Percentiles rank a stretch among this genome's conserved stretches.
Conservation (phyloP, 768 basidiomycete genomes). For the Pleurotus sapidus region DNA sequence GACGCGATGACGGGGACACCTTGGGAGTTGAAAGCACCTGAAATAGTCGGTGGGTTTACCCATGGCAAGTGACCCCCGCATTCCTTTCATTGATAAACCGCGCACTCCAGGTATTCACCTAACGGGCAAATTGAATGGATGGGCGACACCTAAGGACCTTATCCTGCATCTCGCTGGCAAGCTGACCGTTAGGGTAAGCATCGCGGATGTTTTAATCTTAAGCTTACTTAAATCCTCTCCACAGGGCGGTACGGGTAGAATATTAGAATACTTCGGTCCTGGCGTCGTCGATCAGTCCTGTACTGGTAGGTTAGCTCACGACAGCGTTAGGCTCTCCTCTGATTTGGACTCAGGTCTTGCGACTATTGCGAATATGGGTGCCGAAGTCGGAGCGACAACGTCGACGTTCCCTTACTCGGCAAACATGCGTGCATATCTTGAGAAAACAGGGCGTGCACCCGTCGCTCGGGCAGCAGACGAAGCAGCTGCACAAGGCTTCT, state of each 20-base stretch:
- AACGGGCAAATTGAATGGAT: conserved; percentile 82
- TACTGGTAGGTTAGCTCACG: conserved; percentile 55
- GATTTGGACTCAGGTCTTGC: conserved; percentile 59
- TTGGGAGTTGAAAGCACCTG: conserved; percentile 95
- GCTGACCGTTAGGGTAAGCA: conserved; percentile 83
- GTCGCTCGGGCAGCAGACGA: conserved; percentile 86
- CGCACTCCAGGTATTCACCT: conserved; percentile 75
- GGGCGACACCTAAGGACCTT: conserved; percentile 95
- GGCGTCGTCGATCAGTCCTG: conserved; percentile 89
- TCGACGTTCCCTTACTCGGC: conserved; percentile 95
- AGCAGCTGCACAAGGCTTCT: conserved; percentile 75
- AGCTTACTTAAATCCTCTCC: not conserved
- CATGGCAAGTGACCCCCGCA: not conserved
- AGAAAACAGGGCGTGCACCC: conserved; percentile 83
- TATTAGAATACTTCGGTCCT: conserved; percentile 96
- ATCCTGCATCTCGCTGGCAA: conserved; percentile 93
- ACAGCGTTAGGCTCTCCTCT: not conserved
- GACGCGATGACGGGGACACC: conserved; percentile 98
- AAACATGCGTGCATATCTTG: conserved; percentile 86
- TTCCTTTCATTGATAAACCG: not conserved
- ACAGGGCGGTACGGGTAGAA: conserved; percentile 93
- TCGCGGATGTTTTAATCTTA: not conserved
- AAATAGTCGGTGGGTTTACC: conserved; percentile 62
- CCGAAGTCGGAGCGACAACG: conserved; percentile 99
- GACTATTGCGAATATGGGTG: conserved; percentile 98